These are phyloP conservation scores for Globisporangium echinulatum DNA, from an alignment of 352 stramenopile species.

Conservation along the genomic window DNA sequence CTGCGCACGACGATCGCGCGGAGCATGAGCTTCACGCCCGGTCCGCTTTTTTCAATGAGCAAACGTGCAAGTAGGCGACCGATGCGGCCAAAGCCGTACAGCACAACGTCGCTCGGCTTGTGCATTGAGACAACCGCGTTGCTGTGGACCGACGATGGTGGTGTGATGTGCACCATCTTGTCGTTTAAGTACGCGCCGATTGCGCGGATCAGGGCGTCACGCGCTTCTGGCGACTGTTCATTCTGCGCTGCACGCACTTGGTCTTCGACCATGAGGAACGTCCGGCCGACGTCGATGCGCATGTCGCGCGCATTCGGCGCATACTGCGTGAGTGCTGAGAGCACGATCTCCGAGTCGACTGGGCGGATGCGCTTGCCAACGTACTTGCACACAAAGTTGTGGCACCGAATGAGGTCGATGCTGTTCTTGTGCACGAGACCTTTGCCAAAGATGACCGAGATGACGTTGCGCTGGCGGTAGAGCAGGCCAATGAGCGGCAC, in stretches of 20 bases:
- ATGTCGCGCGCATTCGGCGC: slow-evolving; percentile 54
- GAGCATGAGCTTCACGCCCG: slow-evolving; percentile 83
- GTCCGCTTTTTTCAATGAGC: slow-evolving; percentile 82
- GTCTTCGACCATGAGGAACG: slow-evolving; percentile 59
- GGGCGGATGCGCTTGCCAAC: slow-evolving; percentile 70
- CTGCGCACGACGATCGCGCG: slow-evolving; percentile 85
- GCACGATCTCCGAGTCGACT: slow-evolving; percentile 66
- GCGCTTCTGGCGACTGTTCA: slow-evolving; percentile 21
- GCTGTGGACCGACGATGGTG: slow-evolving; percentile 6
- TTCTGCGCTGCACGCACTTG: slow-evolving; percentile 45
- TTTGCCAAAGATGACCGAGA: slow-evolving; percentile 81
- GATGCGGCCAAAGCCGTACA: slow-evolving; percentile 88
- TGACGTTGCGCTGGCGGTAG: slow-evolving; percentile 79
- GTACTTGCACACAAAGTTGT: slow-evolving; percentile 84
- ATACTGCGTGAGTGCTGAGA: slow-evolving; percentile 56
- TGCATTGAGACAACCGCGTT: slow-evolving; percentile 19
- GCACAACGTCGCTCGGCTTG: slow-evolving; percentile 74
- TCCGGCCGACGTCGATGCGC: slow-evolving; percentile 75
- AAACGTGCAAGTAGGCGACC: slow-evolving; percentile 68
- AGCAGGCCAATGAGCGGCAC: slow-evolving; percentile 76
- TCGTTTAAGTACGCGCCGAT: slow-evolving; percentile 50
- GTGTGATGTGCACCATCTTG: slow-evolving; percentile 47
- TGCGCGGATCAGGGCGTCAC: slow-evolving; percentile 35
- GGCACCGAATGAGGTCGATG: slow-evolving; percentile 78
- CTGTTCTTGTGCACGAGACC: slow-evolving; percentile 82